phyloP scores from a whole-genome alignment of 106 monocot genomes.

The Hemerocallis citrina region DNA sequence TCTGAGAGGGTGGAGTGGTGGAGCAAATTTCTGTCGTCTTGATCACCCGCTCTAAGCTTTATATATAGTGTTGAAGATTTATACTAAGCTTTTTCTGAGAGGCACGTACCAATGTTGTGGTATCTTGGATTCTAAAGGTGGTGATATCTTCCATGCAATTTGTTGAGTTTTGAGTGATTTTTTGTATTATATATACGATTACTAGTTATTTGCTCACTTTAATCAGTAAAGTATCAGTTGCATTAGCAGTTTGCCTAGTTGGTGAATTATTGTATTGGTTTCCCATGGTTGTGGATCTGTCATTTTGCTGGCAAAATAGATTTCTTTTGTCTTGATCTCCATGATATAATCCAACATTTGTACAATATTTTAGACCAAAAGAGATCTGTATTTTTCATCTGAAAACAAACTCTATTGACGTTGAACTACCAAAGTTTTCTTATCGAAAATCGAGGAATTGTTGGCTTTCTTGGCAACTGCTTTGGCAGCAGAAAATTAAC shows the following conservation, averaged over 20 bases:
- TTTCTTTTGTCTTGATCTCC: too few relatives aligned
- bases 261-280: background rate
- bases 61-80: background rate
- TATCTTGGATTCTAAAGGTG: background rate
- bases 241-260: background rate
- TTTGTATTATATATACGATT: background rate
- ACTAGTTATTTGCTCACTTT: background rate
- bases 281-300: too few relatives aligned
- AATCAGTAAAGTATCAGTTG: background rate
- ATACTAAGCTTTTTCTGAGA: background rate
- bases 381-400: too few relatives aligned
- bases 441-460: too few relatives aligned
- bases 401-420: too few relatives aligned
- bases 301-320: too few relatives aligned
- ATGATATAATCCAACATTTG: background rate
- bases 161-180: background rate
- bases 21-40: background rate
- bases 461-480: too few relatives aligned
- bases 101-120: background rate
- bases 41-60: background rate
- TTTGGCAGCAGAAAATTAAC: too few relatives aligned
- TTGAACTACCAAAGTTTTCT: too few relatives aligned
- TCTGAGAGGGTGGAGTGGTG: background rate
- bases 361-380: too few relatives aligned
- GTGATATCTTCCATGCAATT: background rate